Conservation (phyloP, 345 rosid species). For the Camelina laxa region DNA sequence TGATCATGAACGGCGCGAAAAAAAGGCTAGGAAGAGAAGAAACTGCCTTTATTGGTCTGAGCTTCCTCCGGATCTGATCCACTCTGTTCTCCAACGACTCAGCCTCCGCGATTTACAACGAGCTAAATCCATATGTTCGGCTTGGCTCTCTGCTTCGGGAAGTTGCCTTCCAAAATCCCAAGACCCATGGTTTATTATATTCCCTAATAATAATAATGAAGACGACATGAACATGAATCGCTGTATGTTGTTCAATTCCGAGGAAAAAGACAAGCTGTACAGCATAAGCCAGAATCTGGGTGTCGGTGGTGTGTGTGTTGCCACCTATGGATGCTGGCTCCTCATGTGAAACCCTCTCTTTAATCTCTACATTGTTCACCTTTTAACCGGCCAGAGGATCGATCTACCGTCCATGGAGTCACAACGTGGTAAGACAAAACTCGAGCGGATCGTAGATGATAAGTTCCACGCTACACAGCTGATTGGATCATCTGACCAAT, state of each 20-base stretch:
- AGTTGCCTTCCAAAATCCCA: not conserved
- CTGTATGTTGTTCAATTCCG: not conserved
- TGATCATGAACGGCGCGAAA: not conserved
- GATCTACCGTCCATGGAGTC: conserved; percentile 5
- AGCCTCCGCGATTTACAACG: not conserved
- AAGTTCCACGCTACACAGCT: not conserved
- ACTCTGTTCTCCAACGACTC: not conserved
- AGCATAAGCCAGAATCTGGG: not conserved
- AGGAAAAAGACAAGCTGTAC: conserved; percentile 6
- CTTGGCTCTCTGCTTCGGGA: conserved; percentile 15
- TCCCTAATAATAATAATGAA: not conserved
- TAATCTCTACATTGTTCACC: not conserved
- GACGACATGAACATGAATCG: not conserved
- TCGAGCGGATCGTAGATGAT: not conserved
- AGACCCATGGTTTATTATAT: not conserved
- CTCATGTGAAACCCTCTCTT: not conserved
- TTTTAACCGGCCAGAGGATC: conserved; percentile 5
- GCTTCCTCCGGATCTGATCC: conserved; percentile 6
- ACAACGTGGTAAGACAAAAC: not conserved
- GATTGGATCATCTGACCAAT: not conserved
- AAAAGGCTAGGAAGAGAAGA: not conserved
- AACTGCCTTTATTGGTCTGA: not conserved
- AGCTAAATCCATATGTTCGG: not conserved
- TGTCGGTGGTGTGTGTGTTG: not conserved
- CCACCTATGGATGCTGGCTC: conserved; percentile 5